Evolutionary conservation across 2,329 filamentous ascomycete species (phyloP).

Genomic region (Ceratocystis smalleyi): DNA sequence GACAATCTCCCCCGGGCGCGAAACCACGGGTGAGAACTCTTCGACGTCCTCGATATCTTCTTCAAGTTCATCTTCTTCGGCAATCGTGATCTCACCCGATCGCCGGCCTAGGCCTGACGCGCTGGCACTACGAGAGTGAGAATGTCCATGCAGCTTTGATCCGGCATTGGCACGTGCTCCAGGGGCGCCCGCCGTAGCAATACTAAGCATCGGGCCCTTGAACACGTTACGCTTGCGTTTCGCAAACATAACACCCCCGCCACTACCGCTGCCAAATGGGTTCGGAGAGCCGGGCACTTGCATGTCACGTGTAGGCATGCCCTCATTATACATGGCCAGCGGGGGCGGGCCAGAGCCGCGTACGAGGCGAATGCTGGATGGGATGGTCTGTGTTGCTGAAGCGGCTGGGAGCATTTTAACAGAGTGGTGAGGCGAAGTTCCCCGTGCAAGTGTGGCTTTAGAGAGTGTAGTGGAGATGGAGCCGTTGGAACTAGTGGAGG

Average conservation of each 20-base stretch:
- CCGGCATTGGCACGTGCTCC: constrained; percentile 22
- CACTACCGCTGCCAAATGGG: constrained; percentile 36
- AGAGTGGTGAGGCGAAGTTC: constrained; percentile 69
- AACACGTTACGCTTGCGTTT: constrained; percentile 69
- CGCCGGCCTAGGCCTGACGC: constrained; percentile 46
- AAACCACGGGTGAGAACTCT: constrained; percentile 17
- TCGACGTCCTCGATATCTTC: constrained; percentile 34
- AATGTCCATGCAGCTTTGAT: constrained; percentile 26
- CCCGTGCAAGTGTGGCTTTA: constrained; percentile 46
- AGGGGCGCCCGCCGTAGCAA: constrained; percentile 21
- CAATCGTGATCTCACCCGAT: constrained; percentile 60
- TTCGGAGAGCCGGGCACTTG: constrained; percentile 39
- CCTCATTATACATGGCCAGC: constrained; percentile 42
- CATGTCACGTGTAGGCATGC: constrained; percentile 29
- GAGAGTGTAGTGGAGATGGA: constrained; percentile 54
- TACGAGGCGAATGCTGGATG: constrained; percentile 72
- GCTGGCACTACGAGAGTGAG: constrained; percentile 44
- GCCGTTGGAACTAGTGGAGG: constrained; percentile 72
- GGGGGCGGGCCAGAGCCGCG: constrained; percentile 41
- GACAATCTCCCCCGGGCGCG: constrained; percentile 9
- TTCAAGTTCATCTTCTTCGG: constrained; percentile 44
- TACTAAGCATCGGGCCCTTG: constrained; percentile 58
- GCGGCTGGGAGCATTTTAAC: constrained; percentile 93
- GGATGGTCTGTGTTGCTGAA: constrained; percentile 59
- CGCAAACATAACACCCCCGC: constrained; percentile 53